These are phyloP conservation scores for Microdochium bolleyi DNA, from an alignment of 2,329 filamentous ascomycete genomes.

Conservation along the genomic window DNA sequence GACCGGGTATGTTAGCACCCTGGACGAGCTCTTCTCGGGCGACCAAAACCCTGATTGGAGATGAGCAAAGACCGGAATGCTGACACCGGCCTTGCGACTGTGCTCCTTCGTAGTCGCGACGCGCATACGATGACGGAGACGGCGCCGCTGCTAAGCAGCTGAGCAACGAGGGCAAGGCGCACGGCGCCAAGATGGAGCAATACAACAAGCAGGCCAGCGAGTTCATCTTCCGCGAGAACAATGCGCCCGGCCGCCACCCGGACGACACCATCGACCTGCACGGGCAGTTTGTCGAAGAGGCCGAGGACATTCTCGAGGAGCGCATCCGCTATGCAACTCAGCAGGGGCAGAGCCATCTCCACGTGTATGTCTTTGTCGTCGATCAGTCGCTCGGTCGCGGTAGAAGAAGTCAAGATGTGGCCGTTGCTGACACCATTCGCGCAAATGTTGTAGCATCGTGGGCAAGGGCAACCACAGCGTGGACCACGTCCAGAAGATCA, in stretches of 20 bases:
- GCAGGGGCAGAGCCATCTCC: slow-evolving; percentile 71
- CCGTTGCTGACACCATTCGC: not conserved
- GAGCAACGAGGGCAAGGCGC: slow-evolving; percentile 69
- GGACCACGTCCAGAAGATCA: slow-evolving; percentile 84
- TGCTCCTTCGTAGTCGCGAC: slow-evolving; percentile 45
- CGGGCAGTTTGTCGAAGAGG: slow-evolving; percentile 90
- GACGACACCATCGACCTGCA: slow-evolving; percentile 88
- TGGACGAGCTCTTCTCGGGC: not conserved
- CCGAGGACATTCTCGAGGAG: slow-evolving; percentile 80
- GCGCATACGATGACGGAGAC: slow-evolving; percentile 79
- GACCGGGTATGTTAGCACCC: slow-evolving; percentile 49
- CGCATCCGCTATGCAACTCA: slow-evolving; percentile 71
- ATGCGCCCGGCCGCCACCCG: slow-evolving; percentile 65
- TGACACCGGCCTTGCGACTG: not conserved
- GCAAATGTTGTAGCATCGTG: slow-evolving; percentile 54
- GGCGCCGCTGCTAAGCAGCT: slow-evolving; percentile 76
- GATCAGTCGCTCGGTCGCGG: not conserved
- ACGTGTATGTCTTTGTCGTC: slow-evolving; percentile 53
- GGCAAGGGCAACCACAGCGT: slow-evolving; percentile 87
- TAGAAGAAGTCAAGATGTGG: not conserved
- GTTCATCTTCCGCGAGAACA: slow-evolving; percentile 94
- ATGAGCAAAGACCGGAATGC: too few species aligned
- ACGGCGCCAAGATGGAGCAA: slow-evolving; percentile 75
- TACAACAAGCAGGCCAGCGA: slow-evolving; percentile 90
- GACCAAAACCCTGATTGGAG: too few species aligned